These are phyloP conservation scores for Litchi chinensis DNA, from an alignment of 345 rosid genomes.

Conservation along the genomic window DNA sequence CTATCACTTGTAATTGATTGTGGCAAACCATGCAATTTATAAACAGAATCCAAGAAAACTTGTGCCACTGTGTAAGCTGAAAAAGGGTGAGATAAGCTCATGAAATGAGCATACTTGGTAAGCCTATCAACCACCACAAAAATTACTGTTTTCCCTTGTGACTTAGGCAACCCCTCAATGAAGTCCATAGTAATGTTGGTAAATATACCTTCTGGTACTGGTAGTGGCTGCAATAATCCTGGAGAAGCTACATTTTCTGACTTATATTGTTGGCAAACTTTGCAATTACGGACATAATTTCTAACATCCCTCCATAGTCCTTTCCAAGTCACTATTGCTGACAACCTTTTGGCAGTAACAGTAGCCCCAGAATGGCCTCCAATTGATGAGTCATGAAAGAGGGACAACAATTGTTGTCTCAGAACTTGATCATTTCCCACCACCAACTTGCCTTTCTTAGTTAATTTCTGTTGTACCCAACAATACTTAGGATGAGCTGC, in stretches of 20 bases:
- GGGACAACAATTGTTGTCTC: no score
- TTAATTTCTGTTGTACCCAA: no score
- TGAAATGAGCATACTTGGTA: background rate
- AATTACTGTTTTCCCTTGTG: background rate
- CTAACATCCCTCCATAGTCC: background rate
- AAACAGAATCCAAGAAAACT: background rate
- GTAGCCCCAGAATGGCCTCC: no score
- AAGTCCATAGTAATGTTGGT: background rate
- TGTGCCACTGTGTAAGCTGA: background rate
- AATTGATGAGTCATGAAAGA: no score
- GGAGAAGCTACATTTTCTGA: background rate
- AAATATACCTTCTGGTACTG: background rate
- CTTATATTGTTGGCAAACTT: background rate
- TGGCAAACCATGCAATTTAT: no score
- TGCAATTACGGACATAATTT: background rate
- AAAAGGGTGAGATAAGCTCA: background rate
- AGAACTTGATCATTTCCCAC: no score
- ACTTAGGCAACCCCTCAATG: background rate
- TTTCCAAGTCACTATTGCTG: background rate
- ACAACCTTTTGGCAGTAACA: no score
- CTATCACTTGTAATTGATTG: background rate
- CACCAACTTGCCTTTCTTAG: no score
- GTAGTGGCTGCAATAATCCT: background rate
- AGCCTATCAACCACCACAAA: background rate
- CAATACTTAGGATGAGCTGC: no score